phyloP scores from a whole-genome alignment of 2,329 filamentous ascomycete species.

The Westerdykella ornata region DNA sequence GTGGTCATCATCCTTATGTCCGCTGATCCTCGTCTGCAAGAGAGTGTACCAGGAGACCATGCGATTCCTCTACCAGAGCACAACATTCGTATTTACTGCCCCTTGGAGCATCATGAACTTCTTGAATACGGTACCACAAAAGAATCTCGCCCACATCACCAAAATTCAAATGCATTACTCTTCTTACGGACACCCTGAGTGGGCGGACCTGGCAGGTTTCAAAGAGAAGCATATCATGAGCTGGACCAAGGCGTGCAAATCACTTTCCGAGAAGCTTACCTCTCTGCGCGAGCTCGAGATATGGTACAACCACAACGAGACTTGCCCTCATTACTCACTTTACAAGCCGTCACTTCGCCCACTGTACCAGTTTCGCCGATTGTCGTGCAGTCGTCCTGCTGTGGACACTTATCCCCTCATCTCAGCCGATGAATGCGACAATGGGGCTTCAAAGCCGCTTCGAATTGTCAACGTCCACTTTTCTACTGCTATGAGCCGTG shows the following conservation, averaged over 20 bases:
- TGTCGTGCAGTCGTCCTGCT: slow-evolving; percentile 2
- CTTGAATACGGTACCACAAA: slow-evolving; percentile 13
- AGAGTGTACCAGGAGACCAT: slow-evolving; percentile 22
- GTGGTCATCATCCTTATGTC: slow-evolving; percentile 25
- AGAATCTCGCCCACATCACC: slow-evolving; percentile 16
- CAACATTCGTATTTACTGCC: slow-evolving; percentile 26
- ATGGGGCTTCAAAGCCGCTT: slow-evolving; percentile 1
- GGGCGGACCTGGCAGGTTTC: slow-evolving; percentile 12
- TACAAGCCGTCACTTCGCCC: slow-evolving; percentile 22
- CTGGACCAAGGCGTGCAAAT: slow-evolving; percentile 20
- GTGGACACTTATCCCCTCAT: neutral
- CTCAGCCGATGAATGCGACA: neutral
- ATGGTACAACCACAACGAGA: slow-evolving; percentile 15
- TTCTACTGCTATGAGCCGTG: neutral
- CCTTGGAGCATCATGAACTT: slow-evolving; percentile 23
- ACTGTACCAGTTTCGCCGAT: slow-evolving; percentile 23
- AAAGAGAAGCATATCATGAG: slow-evolving; percentile 17
- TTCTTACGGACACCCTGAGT: slow-evolving; percentile 21
- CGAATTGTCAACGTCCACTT: slow-evolving; percentile 14
- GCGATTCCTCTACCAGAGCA: slow-evolving; percentile 23
- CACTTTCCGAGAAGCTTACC: slow-evolving; percentile 14
- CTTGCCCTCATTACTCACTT: slow-evolving; percentile 16
- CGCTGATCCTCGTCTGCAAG: slow-evolving; percentile 26
- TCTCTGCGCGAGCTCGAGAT: slow-evolving; percentile 19
- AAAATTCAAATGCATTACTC: slow-evolving; percentile 27